Base-by-base conservation (phyloP, 768 basidiomycete genomes). In the Suillus discolor region DNA sequence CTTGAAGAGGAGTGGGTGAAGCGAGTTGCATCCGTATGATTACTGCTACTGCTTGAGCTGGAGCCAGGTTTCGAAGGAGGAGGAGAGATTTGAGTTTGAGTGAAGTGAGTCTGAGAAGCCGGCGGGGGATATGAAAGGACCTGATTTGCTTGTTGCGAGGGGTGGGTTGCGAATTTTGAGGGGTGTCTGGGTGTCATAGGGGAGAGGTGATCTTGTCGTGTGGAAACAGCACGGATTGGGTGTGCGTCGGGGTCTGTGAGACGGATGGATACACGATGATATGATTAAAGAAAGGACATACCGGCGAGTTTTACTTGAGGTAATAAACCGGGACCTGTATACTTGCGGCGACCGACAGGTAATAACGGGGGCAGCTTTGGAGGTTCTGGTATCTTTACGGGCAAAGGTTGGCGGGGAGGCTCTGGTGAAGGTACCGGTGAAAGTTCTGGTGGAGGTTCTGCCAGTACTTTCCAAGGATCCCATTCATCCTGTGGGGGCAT, bases 1-100 rank as follows among this genome's bases (percentile, higher is more conserved):
- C 45, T 67, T 5, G 25, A 23, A 44, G 65, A 54, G 23, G 74
- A 75, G 31, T 31, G 6, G 66, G 72, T 75, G 64, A 68, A 71
- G 36, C 69, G 73, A 65, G 74, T 68, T 18, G 66, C 67, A 77
- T 77, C 74, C 64, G 74, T 68, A 54, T 69, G 66, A 57, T 67
- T 72, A 39, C 66, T 70, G 41, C 62, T 66, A 57, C 64, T 66
- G 23, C 65, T 69, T 16, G 75, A 71, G 53, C 68, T 76, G 34
- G 74, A 77, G 63, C 66, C 44, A 44, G 75, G 68, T 62, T 74
- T 75, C 15, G 13, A 15, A 45, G 44, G 44, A 44, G 42, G 7
- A 36, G 36, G 36, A 38, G 36, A 38, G 9, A 1, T 38, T 38
- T 38, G 36, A 38, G 36, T 38, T 38, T 11, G 36, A 36, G 31